Evolutionary conservation across 495 filamentous ascomycete species (phyloP).

Genomic region (Penicillium canescens): DNA sequence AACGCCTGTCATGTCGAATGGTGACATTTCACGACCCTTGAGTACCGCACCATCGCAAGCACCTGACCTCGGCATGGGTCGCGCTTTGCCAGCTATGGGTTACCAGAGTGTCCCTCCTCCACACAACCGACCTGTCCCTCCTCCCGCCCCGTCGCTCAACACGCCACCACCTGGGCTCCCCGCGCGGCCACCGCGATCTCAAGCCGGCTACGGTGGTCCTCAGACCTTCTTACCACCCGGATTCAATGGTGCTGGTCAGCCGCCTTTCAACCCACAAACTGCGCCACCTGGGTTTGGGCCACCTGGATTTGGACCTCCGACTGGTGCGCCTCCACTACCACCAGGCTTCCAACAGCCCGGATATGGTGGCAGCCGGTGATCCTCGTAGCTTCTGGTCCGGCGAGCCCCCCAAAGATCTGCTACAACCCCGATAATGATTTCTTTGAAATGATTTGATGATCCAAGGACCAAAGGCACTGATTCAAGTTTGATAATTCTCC

Average conservation of each 20-base stretch:
- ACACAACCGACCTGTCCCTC: slow-evolving; percentile 40
- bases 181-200: slow-evolving; percentile 75
- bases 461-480: not conserved
- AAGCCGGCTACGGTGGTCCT: slow-evolving; percentile 75
- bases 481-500: not conserved
- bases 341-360: slow-evolving; percentile 52
- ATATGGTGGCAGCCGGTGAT: slow-evolving; percentile 46
- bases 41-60: slow-evolving; percentile 29
- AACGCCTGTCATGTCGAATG: slow-evolving; percentile 56
- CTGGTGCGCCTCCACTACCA: slow-evolving; percentile 40
- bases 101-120: slow-evolving; percentile 43
- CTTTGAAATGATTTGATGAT: slow-evolving; percentile 11
- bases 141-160: slow-evolving; percentile 47
- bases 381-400: not conserved
- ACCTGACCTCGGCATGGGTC: slow-evolving; percentile 34
- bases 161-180: slow-evolving; percentile 77
- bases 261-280: slow-evolving; percentile 38
- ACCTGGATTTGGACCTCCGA: slow-evolving; percentile 49
- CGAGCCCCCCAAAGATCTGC: not conserved
- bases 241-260: slow-evolving; percentile 47
- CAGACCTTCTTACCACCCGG: slow-evolving; percentile 64
- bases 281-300: slow-evolving; percentile 58
- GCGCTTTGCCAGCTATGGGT: slow-evolving; percentile 35
- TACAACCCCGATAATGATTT: not conserved
- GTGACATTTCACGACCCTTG: slow-evolving; percentile 46